A percentile compares a stretch with the other conserved stretches of the same genome.
phyloP scores from a whole-genome alignment of 306 rosid species.

The Luffa aegyptiaca region DNA sequence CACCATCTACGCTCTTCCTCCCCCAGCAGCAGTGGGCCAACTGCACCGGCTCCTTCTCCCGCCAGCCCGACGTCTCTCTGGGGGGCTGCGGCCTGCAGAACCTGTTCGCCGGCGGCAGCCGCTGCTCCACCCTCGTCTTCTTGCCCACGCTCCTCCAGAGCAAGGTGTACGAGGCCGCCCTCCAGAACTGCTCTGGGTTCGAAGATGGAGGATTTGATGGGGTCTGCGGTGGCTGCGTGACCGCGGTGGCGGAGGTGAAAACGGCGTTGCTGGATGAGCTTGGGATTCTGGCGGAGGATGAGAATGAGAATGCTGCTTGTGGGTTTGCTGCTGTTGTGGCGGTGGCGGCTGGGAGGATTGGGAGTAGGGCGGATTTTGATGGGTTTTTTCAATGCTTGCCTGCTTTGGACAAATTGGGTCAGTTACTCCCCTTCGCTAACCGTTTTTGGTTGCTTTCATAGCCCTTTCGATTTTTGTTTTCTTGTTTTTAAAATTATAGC shows the following conservation, averaged over 20 bases:
- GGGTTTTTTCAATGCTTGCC: slow-evolving; percentile 43
- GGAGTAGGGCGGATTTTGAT: slow-evolving; percentile 12
- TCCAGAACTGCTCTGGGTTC: slow-evolving; percentile 29
- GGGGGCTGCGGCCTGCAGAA: slow-evolving; percentile 26
- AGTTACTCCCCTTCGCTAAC: not conserved
- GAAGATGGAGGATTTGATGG: not conserved
- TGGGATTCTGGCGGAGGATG: not conserved
- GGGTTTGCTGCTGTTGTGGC: slow-evolving; percentile 44
- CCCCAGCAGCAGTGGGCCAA: slow-evolving; percentile 17
- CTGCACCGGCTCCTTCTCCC: slow-evolving; percentile 21
- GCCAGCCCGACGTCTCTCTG: slow-evolving; percentile 15
- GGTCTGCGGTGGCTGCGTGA: slow-evolving; percentile 27
- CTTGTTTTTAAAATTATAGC: no score
- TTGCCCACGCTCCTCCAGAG: not conserved
- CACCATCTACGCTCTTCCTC: slow-evolving; percentile 14
- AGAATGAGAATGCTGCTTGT: slow-evolving; percentile 29
- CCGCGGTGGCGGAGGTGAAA: slow-evolving; percentile 19
- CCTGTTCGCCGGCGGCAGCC: slow-evolving; percentile 16
- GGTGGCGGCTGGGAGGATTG: slow-evolving; percentile 24
- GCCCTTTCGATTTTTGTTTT: no score
- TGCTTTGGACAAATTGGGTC: slow-evolving; percentile 18
- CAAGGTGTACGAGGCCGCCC: slow-evolving; percentile 17
- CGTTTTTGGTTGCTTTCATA: no score
- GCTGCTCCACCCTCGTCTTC: slow-evolving; percentile 13
- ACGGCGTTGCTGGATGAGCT: not conserved